Conservation (phyloP, 108 stramenopile species). For the Nannochloropsis gaditana region DNA sequence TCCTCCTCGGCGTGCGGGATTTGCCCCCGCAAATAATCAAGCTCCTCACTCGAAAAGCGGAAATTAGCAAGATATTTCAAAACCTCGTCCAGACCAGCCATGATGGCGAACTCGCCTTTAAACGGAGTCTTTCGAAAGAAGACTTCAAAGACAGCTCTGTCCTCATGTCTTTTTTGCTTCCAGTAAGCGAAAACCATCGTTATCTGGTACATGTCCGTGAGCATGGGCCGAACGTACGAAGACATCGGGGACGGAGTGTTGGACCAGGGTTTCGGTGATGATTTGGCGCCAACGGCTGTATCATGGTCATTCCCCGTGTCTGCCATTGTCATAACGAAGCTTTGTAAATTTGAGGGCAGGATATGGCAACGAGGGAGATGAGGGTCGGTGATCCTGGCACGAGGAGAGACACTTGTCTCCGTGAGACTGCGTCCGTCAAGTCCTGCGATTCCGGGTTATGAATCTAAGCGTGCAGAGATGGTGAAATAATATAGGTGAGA, state of each 20-base stretch:
- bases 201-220: conserved; percentile 97
- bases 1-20: conserved; percentile 61
- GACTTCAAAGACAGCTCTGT: conserved; percentile 57
- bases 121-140: conserved; percentile 98
- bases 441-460: too few relatives aligned
- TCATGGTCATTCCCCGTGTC: too few relatives aligned
- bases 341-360: too few relatives aligned
- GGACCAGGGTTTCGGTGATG: background rate
- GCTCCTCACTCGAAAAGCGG: conserved; percentile 66
- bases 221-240: conserved; percentile 67
- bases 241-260: conserved; percentile 60
- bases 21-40: conserved; percentile 69
- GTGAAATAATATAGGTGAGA: too few relatives aligned
- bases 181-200: conserved; percentile 98
- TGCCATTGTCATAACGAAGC: too few relatives aligned
- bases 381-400: too few relatives aligned
- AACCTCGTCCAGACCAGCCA: conserved; percentile 85
- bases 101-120: conserved; percentile 79
- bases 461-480: too few relatives aligned
- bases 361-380: too few relatives aligned
- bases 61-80: conserved; percentile 60
- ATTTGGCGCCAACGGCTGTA: too few relatives aligned
- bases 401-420: too few relatives aligned
- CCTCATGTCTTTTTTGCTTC: conserved; percentile 72
- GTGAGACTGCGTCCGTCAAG: too few relatives aligned